These are phyloP conservation scores for Penicillium nucicola DNA, from an alignment of 495 filamentous ascomycete genomes.

Conservation along the genomic window DNA sequence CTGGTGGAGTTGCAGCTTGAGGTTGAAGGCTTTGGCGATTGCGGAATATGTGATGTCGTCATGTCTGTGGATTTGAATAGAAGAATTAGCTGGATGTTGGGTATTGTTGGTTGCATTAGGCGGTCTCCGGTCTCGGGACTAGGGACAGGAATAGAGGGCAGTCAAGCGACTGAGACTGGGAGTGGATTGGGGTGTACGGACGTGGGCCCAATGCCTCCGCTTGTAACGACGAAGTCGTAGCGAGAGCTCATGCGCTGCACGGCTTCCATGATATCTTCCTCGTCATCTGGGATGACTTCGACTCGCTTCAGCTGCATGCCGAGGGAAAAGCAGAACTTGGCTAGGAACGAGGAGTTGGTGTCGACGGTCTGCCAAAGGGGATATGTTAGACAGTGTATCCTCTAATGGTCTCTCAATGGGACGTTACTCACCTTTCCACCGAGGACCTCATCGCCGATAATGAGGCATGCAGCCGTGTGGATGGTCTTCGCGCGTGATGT, in stretches of 20 bases:
- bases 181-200: constrained; percentile 36
- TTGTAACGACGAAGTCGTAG: constrained; percentile 94
- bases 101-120: no score
- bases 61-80: constrained; percentile 52
- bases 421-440: constrained; percentile 75
- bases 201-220: constrained; percentile 94
- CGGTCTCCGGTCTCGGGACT: background rate
- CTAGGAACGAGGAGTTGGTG: constrained; percentile 90
- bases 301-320: constrained; percentile 87
- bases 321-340: constrained; percentile 87
- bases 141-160: background rate
- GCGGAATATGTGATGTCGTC: constrained; percentile 97
- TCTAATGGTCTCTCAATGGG: background rate
- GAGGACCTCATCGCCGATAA: constrained; percentile 95
- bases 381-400: background rate
- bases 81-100: background rate
- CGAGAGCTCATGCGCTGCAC: constrained; percentile 76
- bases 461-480: constrained; percentile 86
- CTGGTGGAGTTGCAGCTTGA: constrained; percentile 73
- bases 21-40: constrained; percentile 82
- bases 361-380: constrained; percentile 61
- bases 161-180: background rate
- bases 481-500: constrained; percentile 63
- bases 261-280: constrained; percentile 85
- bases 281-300: constrained; percentile 91